Base-by-base conservation (phyloP, 2,329 filamentous ascomycete genomes). In the Dothideomycetes sp. region DNA sequence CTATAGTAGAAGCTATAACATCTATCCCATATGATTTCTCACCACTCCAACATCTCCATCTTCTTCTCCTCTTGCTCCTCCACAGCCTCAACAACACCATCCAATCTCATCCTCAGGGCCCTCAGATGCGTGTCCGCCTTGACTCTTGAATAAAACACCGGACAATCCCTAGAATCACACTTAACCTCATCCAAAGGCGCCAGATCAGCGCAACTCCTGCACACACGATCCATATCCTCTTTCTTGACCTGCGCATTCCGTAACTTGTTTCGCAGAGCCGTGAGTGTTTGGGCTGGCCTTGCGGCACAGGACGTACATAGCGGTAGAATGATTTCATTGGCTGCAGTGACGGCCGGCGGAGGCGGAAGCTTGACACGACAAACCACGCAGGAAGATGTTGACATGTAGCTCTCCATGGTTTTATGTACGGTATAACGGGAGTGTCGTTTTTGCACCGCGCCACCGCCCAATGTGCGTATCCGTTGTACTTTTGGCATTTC, bases 381-480 rank as follows among this genome's bases (percentile, higher is more conserved):
- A 12, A 89, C 73, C 4, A 89, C 63, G 57, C 91, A 98, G 2
- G 79, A 75, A 0, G 80, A 82, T 0, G 79, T 79, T 48, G 76
- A 81, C 79, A 96, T 82, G 62, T 95, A 98, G n/a, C 77, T 82
- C 55, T 96, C 91, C n/a, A 98, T 72, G 0, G 87, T 95, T 58
- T 76, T 82, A 4, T 25, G 5, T 11, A n/a, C n/a, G 15, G 16
- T 25, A 5, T 9, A 16, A 6, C 0, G 12, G n/a, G 11, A 15
- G n/a, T n/a, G n/a, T n/a, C n/a, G n/a, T 13, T 39, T 39, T 24
- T 27, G 16, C 15, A 6, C 50, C 51, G 31, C 49, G 2, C 51
- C 58, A 29, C 41, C 59, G 47, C 73, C 69, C n/a, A 84, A 63
- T 41, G 74, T 75, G 19, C 80, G 74, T 32, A 89, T 76, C 7